A percentile compares a stretch with the other conserved stretches of the same genome.
phyloP scores from a whole-genome alignment of 2,329 filamentous ascomycete species.

The Pseudopithomyces chartarum region DNA sequence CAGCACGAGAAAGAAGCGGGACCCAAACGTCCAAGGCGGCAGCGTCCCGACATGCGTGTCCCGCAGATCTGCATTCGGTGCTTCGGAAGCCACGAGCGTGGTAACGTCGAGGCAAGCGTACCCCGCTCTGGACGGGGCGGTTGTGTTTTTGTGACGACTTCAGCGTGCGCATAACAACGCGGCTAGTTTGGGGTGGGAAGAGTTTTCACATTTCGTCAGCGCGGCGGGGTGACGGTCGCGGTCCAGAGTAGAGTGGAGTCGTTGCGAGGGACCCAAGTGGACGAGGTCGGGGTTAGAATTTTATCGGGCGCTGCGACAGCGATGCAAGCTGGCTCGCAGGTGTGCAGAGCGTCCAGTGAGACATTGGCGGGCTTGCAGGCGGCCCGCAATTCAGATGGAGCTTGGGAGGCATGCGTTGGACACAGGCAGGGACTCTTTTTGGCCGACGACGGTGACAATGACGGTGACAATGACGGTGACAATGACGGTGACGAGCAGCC shows the following conservation, averaged over 20 bases:
- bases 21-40: too few relatives aligned
- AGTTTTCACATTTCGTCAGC: slow-evolving; percentile 1
- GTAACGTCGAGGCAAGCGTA: background rate
- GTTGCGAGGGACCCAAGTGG: background rate
- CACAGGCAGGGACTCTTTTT: background rate
- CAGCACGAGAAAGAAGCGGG: too few relatives aligned
- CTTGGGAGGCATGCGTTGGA: slow-evolving; percentile 28
- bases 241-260: background rate
- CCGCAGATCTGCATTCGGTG: too few relatives aligned
- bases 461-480: slow-evolving; percentile 6
- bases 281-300: slow-evolving; percentile 43
- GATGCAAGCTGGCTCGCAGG: slow-evolving; percentile 34
- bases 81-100: too few relatives aligned
- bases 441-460: slow-evolving; percentile 16
- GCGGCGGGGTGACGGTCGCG: background rate
- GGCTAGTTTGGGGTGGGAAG: background rate
- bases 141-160: slow-evolving; percentile 3
- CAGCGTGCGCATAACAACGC: slow-evolving; percentile 10
- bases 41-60: too few relatives aligned
- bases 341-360: slow-evolving; percentile 17
- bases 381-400: slow-evolving; percentile 42
- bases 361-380: slow-evolving; percentile 21
- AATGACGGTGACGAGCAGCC: background rate
- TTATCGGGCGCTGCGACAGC: slow-evolving; percentile 15
- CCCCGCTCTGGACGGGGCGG: background rate